Base-by-base conservation (phyloP, 495 filamentous ascomycete species). In the Lindgomyces ingoldianus region DNA sequence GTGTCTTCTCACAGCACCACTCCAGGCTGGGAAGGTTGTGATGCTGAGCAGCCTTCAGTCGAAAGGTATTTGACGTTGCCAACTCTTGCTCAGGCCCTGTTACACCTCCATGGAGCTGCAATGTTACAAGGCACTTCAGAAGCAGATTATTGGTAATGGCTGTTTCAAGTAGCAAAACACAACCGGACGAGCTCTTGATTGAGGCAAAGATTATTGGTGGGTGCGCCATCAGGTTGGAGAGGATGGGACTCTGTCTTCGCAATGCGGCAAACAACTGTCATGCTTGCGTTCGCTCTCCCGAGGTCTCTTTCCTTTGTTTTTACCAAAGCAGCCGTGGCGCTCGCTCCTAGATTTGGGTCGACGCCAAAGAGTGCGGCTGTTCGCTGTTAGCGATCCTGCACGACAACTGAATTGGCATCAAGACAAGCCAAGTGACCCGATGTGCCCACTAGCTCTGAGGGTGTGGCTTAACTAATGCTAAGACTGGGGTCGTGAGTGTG, bases 1-100 rank as follows among this genome's bases (percentile, higher is more conserved):
- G 18, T 8, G 33, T 22, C 42, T 41, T 59, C 44, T 33, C 56
- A 59, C 41, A 59, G 24, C 56, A 59, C 56, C 41, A 21, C 36
- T 22, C 33, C 22, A 18, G 24, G 12, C 25, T 36, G 25, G 21
- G 19, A 25, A 46, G n/a, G 42, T 2, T 22, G 19, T 18, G 14
- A 57, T 12, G 21, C 8, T 11, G 10, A 2, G 12, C 9, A 8
- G 16, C n/a, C 8, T 12, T 16, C 26, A 6, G 18, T 16, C 14
- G 26, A 25, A n/a, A 16, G 29, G 16, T 16, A 14, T 25, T 52
- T 4, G 26, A 30, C 10, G 29, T 27, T 6, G 30, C 9, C 26
- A 16, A 30, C 21, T 52, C 49, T 52, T 19, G 49, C 22, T 27
- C 18, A 30, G 49, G 30, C 24, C 49, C 18, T 29, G 24, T 4